Base-by-base conservation (phyloP, 306 rosid species). In the Malus fusca region DNA sequence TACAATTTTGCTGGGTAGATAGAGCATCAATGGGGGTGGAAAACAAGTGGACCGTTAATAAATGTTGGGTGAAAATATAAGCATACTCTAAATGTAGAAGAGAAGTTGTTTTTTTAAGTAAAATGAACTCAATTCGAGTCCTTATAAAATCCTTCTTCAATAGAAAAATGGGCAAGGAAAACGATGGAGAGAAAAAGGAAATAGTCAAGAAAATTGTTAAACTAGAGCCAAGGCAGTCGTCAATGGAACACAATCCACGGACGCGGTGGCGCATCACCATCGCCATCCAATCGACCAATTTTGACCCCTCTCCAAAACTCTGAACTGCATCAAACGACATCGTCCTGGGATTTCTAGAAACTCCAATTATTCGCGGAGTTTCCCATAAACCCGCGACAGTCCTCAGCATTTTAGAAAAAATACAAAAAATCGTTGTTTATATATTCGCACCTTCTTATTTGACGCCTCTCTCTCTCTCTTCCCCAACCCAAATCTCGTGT, bases 261-360 rank as follows among this genome's bases (percentile, higher is more conserved):
- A 66, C 70, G 70, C 70, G 51, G 19, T 10, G 70, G 70, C 15
- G 70, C 28, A 21, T 66, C 69, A 10, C 26, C 26, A 25, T 68
- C 56, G 8, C 43, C 43, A 9, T 42, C 59, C 12, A 43, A 42
- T 61, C 69, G 4, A 9, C 69, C 69, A 74, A 61, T 28, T 62
- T 74, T 74, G 77, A 74, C 77, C 68, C 13, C 59, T 4, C 59
- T 26, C 35, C 62, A 28, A 28, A 69, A 46, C 56, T 48, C 59
- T 48, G 0, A 15, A 14, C 9, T 19, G 25, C 72, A 40, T 2
- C 17, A 25, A 3, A 74, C 78, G 78, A 44, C 70, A 18, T 44
- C 78, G 70, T 63, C 31, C 21, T 15, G 55, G 19, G 21, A 18
- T 51, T 15, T 66, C 2, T 7, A 31, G 70, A 9, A 66, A 35